Conservation (phyloP, 2,329 filamentous ascomycete genomes). For the Alternaria postmessia region DNA sequence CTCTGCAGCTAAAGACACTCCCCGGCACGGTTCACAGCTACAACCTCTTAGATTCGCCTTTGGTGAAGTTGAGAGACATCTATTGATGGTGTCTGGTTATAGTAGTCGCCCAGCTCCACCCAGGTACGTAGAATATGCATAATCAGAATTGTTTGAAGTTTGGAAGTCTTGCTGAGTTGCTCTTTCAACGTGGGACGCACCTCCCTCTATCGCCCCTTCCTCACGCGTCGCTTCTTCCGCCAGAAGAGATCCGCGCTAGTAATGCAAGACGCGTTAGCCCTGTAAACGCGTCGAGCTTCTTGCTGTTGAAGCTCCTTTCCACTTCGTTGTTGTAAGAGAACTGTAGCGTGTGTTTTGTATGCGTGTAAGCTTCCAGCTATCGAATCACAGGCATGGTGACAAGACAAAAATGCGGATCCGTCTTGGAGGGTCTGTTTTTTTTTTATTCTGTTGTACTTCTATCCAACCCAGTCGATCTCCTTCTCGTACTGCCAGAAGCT, state of each 20-base stretch:
- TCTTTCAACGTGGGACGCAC: too few species aligned
- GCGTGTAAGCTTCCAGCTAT: not conserved
- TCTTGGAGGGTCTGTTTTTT: not conserved
- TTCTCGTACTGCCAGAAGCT: slow-evolving; percentile 53
- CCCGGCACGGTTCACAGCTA: not conserved
- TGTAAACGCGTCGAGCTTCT: not conserved
- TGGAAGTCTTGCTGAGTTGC: not conserved
- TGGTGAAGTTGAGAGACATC: not conserved
- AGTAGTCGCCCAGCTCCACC: not conserved
- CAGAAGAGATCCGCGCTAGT: not conserved
- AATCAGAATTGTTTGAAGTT: not conserved
- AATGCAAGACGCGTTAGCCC: not conserved
- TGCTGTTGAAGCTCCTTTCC: not conserved
- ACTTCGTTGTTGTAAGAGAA: too few species aligned
- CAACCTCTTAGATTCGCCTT: not conserved
- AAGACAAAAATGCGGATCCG: not conserved
- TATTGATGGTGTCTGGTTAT: not conserved
- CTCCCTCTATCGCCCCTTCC: not conserved
- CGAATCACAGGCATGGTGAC: not conserved
- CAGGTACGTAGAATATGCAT: not conserved
- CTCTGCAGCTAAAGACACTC: not conserved
- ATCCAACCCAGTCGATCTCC: slow-evolving; percentile 48
- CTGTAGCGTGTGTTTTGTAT: too few species aligned
- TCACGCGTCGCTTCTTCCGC: not conserved
- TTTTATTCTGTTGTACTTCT: slow-evolving; percentile 30